Base-by-base conservation (phyloP, 352 stramenopile species). In the Halophytophthora polymorphica region DNA sequence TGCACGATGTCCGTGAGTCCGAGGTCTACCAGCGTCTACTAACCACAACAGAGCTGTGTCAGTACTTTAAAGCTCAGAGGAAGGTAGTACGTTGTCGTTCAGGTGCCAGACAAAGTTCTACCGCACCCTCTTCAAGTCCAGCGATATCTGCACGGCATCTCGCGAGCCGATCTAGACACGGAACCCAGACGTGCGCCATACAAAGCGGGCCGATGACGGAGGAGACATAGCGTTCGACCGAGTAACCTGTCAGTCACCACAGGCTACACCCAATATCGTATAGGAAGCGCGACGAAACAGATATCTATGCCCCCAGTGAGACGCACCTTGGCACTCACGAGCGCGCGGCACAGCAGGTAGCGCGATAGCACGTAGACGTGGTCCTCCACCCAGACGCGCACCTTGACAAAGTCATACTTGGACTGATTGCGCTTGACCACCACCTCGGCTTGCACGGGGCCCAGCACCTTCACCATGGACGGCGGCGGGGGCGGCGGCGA, bases 401-500 rank as follows among this genome's bases (percentile, higher is more conserved):
- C 85, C 64, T 93, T 95, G 53, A 95, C 77, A 48, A 93, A 95
- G 53, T 95, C 85, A 63, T 95, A 95, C 59, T 95, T 95, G 31
- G 81, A 93, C 64, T 95, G 82, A 63, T 95, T 95, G 22, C 82
- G 73, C 61, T 86, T 90, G 36, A 82, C 75, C 28, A 69, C 78
- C 7, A 80, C 69, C 50, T 87, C 74, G 0, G 45, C 49, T 31
- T 64, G 64, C 43, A 67, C 67, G 29, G 55, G 47, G 15, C 58
- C 56, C 23, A 70, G 53, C 22, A 61, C 61, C 53, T 69, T 77
- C 18, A 67, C 50, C 19, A 68, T 52, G 12, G 59, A 53, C 47
- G 60, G 64, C 25, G 56, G 55, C 44, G 68, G 71, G 28, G 58
- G 70, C 34, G 58, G 63, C 39, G 64, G 61, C 59, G 64, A 50